phyloP scores from a whole-genome alignment of 1,284 basidiomycete species.

The Gymnopus androsaceus region DNA sequence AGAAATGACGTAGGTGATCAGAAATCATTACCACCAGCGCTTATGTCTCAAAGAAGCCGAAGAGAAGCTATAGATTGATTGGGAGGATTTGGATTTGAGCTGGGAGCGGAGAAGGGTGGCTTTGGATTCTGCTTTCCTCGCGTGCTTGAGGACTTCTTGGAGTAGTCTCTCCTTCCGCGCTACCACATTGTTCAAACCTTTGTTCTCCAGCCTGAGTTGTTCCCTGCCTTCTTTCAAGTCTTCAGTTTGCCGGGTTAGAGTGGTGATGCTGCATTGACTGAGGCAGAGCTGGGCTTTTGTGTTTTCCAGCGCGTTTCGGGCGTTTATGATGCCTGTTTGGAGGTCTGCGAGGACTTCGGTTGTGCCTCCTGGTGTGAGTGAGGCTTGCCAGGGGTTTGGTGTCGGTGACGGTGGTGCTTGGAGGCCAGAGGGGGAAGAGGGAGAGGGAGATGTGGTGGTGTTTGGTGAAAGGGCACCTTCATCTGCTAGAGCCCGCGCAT shows the following conservation, averaged over 20 bases:
- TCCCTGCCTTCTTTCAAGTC: constrained; percentile 85
- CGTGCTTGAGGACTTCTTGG: constrained; percentile 68
- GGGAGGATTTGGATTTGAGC: constrained; percentile 2
- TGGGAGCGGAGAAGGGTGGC: neutral
- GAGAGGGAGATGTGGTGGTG: constrained; percentile 21
- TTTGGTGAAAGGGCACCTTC: constrained; percentile 50
- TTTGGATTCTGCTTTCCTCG: no score
- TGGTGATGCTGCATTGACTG: constrained; percentile 77
- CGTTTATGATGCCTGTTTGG: constrained; percentile 79
- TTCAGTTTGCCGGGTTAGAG: constrained; percentile 79
- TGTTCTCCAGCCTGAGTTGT: constrained; percentile 79
- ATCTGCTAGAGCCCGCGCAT: constrained; percentile 78
- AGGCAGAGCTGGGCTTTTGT: constrained; percentile 76
- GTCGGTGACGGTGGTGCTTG: constrained; percentile 30
- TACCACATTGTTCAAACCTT: constrained; percentile 82
- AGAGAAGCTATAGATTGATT: no score
- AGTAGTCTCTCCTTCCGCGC: constrained; percentile 82
- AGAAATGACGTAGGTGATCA: no score
- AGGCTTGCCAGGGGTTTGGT: constrained; percentile 38
- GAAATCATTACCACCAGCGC: no score
- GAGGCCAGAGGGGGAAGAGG: constrained; percentile 33
- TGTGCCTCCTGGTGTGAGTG: constrained; percentile 74
- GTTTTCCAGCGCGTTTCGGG: constrained; percentile 78
- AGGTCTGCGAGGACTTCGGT: constrained; percentile 83
- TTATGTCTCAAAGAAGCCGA: no score